These are phyloP conservation scores for Gossypium australe DNA, from an alignment of 345 rosid genomes.

Conservation along the genomic window DNA sequence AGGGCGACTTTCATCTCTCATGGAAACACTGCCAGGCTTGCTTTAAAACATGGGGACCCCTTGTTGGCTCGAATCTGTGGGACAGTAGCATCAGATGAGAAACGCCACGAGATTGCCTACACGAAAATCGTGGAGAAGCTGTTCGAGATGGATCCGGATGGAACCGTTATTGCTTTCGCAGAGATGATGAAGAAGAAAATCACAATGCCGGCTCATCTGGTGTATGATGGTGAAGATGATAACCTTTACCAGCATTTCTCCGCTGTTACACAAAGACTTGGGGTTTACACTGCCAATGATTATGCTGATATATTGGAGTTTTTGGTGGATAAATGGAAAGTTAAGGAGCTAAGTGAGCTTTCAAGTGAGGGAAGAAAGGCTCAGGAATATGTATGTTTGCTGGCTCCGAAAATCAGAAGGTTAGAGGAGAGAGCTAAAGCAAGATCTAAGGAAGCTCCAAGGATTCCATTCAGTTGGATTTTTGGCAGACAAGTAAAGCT, in stretches of 20 bases:
- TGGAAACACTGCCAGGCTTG: background rate
- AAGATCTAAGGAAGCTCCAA: constrained; percentile 40
- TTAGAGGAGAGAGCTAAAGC: constrained; percentile 48
- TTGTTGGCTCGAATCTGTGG: background rate
- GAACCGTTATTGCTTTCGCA: background rate
- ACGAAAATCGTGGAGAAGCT: background rate
- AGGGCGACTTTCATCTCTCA: background rate
- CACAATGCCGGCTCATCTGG: background rate
- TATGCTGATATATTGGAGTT: constrained; percentile 72
- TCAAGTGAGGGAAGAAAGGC: constrained; percentile 72
- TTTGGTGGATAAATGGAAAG: constrained; percentile 77
- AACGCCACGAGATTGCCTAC: background rate
- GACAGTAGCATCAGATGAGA: background rate
- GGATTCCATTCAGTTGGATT: background rate
- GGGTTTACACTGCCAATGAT: background rate
- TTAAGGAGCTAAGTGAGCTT: constrained; percentile 57
- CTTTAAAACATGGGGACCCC: background rate
- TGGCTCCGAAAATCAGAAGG: constrained; percentile 61
- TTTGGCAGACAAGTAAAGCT: background rate
- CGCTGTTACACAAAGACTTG: background rate
- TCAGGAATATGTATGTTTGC: constrained; percentile 69
- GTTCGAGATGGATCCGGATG: background rate
- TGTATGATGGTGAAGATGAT: background rate
- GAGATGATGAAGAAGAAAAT: background rate
- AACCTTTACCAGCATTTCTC: background rate